A percentile compares a stretch with the other conserved stretches of the same genome.
These are phyloP conservation scores for Verticillium zaregamsianum DNA, from an alignment of 2,329 filamentous ascomycete genomes.

Conservation along the genomic window DNA sequence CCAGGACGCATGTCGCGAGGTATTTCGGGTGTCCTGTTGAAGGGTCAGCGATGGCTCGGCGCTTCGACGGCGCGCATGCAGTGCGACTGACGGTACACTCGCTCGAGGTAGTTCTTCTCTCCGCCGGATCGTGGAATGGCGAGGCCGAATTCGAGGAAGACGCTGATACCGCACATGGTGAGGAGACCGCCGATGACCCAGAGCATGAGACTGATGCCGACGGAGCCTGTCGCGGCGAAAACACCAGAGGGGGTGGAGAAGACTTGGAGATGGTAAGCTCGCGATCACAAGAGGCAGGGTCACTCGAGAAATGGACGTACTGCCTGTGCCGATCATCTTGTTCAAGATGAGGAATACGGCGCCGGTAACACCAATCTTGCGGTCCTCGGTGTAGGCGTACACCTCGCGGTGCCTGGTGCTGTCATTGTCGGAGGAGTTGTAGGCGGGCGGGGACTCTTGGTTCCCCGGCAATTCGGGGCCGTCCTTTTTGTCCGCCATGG, in stretches of 20 bases:
- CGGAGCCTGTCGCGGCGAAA: constrained; percentile 47
- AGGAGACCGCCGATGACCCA: constrained; percentile 37
- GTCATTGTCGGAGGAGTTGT: not conserved
- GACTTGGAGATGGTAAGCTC: constrained; percentile 24
- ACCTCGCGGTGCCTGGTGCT: not conserved
- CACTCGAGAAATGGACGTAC: constrained; percentile 27
- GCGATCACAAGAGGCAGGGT: not conserved
- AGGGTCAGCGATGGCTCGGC: not conserved
- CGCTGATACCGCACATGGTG: constrained; percentile 54
- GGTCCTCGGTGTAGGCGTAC: constrained; percentile 23
- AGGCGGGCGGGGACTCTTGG: not conserved
- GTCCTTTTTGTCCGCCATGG: not conserved
- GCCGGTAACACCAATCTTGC: constrained; percentile 48
- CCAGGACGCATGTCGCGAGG: constrained; percentile 55
- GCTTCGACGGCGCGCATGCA: not conserved
- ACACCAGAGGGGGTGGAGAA: constrained; percentile 53
- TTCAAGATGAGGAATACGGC: constrained; percentile 53
- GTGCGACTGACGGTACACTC: constrained; percentile 44
- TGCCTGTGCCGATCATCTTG: constrained; percentile 56
- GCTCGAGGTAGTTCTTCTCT: constrained; percentile 64
- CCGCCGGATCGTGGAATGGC: constrained; percentile 59
- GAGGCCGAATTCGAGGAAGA: constrained; percentile 61
- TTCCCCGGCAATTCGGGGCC: not conserved
- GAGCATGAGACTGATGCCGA: constrained; percentile 37
- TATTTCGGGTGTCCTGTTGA: constrained; percentile 44